phyloP scores from a whole-genome alignment of 2,329 filamentous ascomycete species.

The Fusarium acutatum region DNA sequence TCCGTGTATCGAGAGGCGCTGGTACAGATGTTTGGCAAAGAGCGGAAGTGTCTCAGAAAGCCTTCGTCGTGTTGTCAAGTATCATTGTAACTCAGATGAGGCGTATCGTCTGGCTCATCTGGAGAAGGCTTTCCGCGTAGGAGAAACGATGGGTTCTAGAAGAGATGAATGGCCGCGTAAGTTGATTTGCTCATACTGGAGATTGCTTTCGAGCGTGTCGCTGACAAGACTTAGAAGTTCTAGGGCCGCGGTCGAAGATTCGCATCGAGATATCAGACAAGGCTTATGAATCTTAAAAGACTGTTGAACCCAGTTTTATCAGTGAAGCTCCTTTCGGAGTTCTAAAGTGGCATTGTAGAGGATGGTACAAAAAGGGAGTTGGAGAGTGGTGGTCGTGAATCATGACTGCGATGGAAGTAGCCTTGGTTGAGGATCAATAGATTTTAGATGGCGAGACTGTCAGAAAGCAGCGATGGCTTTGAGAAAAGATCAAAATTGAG shows the following conservation, averaged over 20 bases:
- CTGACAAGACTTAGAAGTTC: neutral
- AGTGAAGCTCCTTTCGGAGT: no score
- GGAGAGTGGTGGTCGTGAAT: fast-evolving
- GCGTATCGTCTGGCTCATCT: neutral
- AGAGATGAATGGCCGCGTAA: fast-evolving
- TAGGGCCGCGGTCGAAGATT: neutral
- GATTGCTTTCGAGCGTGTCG: fast-evolving
- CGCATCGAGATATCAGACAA: neutral
- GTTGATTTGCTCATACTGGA: fast-evolving
- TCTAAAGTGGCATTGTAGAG: fast-evolving
- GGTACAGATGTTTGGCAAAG: neutral
- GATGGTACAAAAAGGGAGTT: neutral
- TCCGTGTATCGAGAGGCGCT: neutral
- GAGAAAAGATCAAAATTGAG: fast-evolving
- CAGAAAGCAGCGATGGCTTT: fast-evolving
- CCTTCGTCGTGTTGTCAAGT: neutral
- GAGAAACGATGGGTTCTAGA: neutral
- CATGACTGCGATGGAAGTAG: no score
- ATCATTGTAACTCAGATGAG: neutral
- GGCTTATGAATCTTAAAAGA: no score
- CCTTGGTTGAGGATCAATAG: neutral
- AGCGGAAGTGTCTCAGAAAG: neutral
- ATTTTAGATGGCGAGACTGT: neutral
- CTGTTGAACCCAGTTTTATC: no score
- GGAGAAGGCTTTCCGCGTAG: neutral